A percentile compares a stretch with the other conserved stretches of the same genome.
These are phyloP conservation scores for Nicotiana noctiflora DNA, from an alignment of 257 asterid species.

Conservation along the genomic window DNA sequence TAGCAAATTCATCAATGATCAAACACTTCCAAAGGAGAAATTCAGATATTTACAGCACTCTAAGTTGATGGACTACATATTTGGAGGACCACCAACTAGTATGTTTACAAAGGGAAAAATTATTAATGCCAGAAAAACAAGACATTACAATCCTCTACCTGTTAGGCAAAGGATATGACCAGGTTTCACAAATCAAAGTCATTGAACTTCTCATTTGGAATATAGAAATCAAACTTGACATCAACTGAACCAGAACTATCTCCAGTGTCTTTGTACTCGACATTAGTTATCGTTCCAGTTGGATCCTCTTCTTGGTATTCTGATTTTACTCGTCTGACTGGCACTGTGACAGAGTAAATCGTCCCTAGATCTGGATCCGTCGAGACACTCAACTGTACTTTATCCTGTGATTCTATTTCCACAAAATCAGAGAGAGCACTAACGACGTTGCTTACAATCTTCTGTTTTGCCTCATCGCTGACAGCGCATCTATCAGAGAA, in stretches of 20 bases:
- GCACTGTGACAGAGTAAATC: constrained; percentile 79
- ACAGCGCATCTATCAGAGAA: constrained; percentile 93
- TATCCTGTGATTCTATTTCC: constrained; percentile 90
- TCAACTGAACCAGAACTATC: constrained; percentile 82
- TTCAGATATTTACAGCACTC: constrained; percentile 1
- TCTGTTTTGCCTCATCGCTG: constrained; percentile 90
- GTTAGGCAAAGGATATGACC: neutral
- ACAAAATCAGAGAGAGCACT: constrained; percentile 77
- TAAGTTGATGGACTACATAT: neutral
- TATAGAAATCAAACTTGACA: constrained; percentile 85
- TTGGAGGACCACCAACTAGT: neutral
- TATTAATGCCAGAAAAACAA: neutral
- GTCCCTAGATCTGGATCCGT: constrained; percentile 89
- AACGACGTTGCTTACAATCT: constrained; percentile 77
- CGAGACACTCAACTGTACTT: constrained; percentile 79
- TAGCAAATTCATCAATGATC: neutral
- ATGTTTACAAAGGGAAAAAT: neutral
- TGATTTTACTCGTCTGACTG: constrained; percentile 55
- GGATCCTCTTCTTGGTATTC: constrained; percentile 76
- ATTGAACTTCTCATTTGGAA: constrained; percentile 49
- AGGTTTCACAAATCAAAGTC: constrained; percentile 22
- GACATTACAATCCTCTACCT: neutral
- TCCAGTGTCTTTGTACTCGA: constrained; percentile 78
- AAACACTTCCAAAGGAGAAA: neutral
- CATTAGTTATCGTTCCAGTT: constrained; percentile 60